Conservation (phyloP, 495 filamentous ascomycete genomes). For the Aspergillus biplanus region DNA sequence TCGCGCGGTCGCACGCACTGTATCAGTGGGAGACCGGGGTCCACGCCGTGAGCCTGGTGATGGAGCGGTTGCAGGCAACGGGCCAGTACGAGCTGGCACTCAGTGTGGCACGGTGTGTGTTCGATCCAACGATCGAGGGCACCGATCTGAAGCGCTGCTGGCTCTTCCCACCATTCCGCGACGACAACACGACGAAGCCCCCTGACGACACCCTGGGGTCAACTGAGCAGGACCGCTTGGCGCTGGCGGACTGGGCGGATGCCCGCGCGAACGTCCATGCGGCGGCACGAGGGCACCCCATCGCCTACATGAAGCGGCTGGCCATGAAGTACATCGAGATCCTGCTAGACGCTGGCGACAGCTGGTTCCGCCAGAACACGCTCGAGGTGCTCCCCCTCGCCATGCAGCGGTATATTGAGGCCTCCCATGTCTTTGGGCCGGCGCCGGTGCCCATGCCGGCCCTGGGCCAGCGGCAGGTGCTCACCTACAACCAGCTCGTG, state of each 20-base stretch:
- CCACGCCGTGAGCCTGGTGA: neutral
- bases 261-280: constrained; percentile 28
- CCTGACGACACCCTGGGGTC: too few species aligned
- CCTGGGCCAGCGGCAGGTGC: constrained; percentile 4
- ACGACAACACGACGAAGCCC: too few species aligned
- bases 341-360: constrained; percentile 41
- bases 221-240: too few species aligned
- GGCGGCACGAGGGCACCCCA: constrained; percentile 28
- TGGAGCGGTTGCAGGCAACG: constrained; percentile 8
- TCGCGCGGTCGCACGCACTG: neutral
- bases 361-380: constrained; percentile 37
- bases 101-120: constrained; percentile 27
- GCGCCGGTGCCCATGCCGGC: constrained; percentile 21
- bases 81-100: constrained; percentile 38
- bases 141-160: constrained; percentile 1
- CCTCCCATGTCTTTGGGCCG: constrained; percentile 37
- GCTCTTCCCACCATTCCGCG: constrained; percentile 19
- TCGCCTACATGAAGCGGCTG: constrained; percentile 39
- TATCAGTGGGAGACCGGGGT: constrained; percentile 14
- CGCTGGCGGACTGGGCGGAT: neutral
- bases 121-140: constrained; percentile 30
- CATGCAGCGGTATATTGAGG: constrained; percentile 39
- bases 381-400: constrained; percentile 39
- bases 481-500: neutral
- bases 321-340: constrained; percentile 43